Evolutionary conservation across 495 filamentous ascomycete species (phyloP).

Genomic region (Aspergillus asperescens): DNA sequence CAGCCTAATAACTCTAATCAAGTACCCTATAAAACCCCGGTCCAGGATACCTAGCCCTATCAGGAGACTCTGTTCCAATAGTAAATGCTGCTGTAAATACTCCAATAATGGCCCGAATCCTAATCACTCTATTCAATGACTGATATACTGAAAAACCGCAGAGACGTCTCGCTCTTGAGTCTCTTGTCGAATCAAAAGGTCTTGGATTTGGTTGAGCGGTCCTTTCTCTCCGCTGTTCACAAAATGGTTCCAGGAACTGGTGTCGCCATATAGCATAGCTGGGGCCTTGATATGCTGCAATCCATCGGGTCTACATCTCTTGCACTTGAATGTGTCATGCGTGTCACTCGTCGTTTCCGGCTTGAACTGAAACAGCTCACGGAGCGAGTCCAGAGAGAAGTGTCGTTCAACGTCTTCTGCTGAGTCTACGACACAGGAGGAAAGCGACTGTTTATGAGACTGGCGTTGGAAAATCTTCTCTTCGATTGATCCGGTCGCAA

Average conservation of each 20-base stretch:
- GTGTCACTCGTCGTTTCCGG: constrained; percentile 82
- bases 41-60: neutral
- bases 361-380: constrained; percentile 91
- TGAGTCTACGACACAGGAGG: constrained; percentile 94
- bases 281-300: constrained; percentile 81
- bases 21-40: neutral
- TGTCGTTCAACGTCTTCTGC: constrained; percentile 96
- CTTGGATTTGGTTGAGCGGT: constrained; percentile 75
- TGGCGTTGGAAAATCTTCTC: constrained; percentile 99
- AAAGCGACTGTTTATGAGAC: constrained; percentile 94
- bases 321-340: constrained; percentile 98
- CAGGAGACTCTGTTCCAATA: constrained; percentile 5
- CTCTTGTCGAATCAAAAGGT: constrained; percentile 88
- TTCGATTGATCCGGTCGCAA: constrained; percentile 95
- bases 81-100: neutral
- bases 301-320: constrained; percentile 83
- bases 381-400: constrained; percentile 80
- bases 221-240: constrained; percentile 66
- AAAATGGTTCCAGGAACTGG: constrained; percentile 98
- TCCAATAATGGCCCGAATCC: constrained; percentile 6
- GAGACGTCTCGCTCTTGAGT: constrained; percentile 72
- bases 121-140: constrained; percentile 53
- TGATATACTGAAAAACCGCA: constrained; percentile 98
- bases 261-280: constrained; percentile 95
- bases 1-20: constrained; percentile 8